Conservation (phyloP, 1,139 yeast genomes). For the Pichia kudriavzevii region DNA sequence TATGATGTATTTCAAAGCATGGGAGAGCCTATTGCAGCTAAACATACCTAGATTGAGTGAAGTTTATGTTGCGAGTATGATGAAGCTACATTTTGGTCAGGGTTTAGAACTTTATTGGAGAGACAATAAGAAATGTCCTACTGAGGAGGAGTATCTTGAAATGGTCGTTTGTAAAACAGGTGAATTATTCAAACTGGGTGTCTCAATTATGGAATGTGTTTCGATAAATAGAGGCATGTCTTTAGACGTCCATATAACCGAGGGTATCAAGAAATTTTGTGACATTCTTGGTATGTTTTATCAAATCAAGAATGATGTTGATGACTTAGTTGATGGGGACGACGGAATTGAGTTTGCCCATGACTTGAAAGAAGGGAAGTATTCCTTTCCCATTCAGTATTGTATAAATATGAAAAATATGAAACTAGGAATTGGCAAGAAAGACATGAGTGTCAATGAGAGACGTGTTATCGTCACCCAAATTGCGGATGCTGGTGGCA, state of each 20-base stretch:
- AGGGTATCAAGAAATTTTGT: constrained; percentile 66
- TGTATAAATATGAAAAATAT: constrained; percentile 3
- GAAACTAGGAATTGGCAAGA: neutral
- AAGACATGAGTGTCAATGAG: neutral
- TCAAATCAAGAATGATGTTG: constrained; percentile 76
- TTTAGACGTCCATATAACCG: no score
- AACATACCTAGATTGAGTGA: constrained; percentile 20
- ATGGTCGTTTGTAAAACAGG: constrained; percentile 92
- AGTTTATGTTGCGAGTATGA: constrained; percentile 60
- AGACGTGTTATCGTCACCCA: neutral
- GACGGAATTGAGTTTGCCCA: constrained; percentile 57
- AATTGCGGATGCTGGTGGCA: neutral
- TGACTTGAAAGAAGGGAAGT: constrained; percentile 83
- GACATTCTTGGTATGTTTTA: constrained; percentile 73
- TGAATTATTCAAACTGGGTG: constrained; percentile 71
- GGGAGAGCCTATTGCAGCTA: constrained; percentile 35
- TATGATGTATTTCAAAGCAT: constrained; percentile 70
- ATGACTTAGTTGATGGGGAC: constrained; percentile 62
- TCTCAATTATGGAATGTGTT: constrained; percentile 41
- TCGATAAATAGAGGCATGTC: neutral
- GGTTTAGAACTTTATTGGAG: constrained; percentile 87
- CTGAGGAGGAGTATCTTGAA: constrained; percentile 56
- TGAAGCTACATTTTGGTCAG: constrained; percentile 80
- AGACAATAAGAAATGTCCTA: constrained; percentile 57
- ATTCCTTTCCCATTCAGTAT: constrained; percentile 60